Base-by-base conservation (phyloP, 805 yeast species). In the Ogataea methylovora region DNA sequence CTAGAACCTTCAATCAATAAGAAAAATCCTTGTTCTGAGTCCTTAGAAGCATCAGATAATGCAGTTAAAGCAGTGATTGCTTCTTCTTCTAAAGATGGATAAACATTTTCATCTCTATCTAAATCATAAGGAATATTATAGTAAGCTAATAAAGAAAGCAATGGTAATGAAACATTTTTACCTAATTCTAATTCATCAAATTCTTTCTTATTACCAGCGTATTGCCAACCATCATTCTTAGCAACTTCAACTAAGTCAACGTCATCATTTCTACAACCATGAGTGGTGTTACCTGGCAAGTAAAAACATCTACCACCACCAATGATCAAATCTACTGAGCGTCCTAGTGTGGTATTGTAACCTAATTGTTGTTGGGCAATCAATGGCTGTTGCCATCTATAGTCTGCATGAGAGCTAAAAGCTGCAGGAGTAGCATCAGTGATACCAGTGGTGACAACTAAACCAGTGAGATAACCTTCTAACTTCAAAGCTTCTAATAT, bases 361-460 rank as follows among this genome's bases (percentile, higher is more conserved):
- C 96, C 96, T 39, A 88, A 56, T 52, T 85, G 92, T 41, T 88
- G 96, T 49, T 75, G 74, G 4, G 96, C 96, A 52, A 88, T 86
- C 57, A 77, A 65, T 51, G 83, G 88, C 56, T 87, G 94, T 61
- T 82, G 84, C 45, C 62, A 69, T 51, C 97, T 71, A 51, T 64
- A 71, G 43, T 78, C 79, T 11, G 70, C 92, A 54, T 88, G 97
- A 3, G 94, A 48, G 27, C 85, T 76, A 54, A 86, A 88, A 0
- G 88, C 77, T 10, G 95, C 96, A 0, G 97, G 97, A 0, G 97
- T 88, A 12, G 97, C 97, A 54, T 88, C 97, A 8, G 96, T 85
- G 44, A 88, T 73, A 42, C 94, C 71, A 0, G 97, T 87, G 19
- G 95, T 88, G 20, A 87, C 96, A 18, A 88, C 97, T 32, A 88